These are phyloP conservation scores for Musa schizocarpa DNA, from an alignment of 176 grass and related monocot genomes.

Conservation along the genomic window DNA sequence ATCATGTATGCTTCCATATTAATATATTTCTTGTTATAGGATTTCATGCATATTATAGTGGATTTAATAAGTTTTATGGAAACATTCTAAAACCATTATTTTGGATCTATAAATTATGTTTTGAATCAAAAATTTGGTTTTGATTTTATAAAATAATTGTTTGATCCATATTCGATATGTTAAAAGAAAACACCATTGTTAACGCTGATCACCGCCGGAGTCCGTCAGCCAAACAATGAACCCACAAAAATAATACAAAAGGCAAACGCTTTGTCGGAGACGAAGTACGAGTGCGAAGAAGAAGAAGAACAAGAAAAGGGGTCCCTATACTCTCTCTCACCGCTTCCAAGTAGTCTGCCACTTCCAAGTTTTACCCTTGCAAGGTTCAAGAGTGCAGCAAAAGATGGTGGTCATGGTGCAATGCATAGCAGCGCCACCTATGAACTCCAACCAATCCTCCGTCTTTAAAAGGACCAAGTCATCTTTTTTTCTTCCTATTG, in stretches of 20 bases:
- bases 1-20: no score
- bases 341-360: slow-evolving; percentile 57
- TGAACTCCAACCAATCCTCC: background rate
- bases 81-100: no score
- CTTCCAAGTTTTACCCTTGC: slow-evolving; percentile 50
- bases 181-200: background rate
- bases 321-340: slow-evolving; percentile 8
- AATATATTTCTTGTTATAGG: no score
- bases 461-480: background rate
- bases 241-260: background rate
- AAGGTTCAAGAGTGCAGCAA: background rate
- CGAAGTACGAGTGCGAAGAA: background rate
- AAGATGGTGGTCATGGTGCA: background rate
- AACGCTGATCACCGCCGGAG: background rate
- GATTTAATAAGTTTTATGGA: no score
- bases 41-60: no score
- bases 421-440: background rate
- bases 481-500: background rate
- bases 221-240: background rate
- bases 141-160: no score
- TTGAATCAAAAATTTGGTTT: no score
- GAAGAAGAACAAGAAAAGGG: background rate
- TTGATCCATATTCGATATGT: no score
- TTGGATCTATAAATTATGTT: no score
- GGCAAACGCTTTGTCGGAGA: no score